phyloP scores from a whole-genome alignment of 768 basidiomycete genomes.

The Boletus rubroflammeus region DNA sequence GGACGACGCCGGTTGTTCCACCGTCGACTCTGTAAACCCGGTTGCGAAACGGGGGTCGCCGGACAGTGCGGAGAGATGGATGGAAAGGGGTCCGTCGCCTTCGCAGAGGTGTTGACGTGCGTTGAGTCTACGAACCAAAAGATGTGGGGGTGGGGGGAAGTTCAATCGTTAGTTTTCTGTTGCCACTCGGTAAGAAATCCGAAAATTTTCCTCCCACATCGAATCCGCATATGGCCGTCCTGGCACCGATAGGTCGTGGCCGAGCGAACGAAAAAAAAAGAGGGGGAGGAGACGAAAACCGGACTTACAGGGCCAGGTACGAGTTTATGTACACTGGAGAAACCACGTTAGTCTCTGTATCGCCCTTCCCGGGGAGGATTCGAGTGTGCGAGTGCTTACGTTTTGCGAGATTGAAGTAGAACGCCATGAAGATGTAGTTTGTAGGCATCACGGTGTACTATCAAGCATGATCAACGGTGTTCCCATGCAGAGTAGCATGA shows the following conservation, averaged over 20 bases:
- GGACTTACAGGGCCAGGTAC: slow-evolving; percentile 44
- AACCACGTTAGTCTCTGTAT: not conserved
- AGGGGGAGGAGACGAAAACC: too few relatives aligned
- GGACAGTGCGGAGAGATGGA: slow-evolving; percentile 41
- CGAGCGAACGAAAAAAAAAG: not conserved
- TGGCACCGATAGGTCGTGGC: not conserved
- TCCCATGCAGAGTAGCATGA: not conserved
- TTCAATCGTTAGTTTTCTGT: not conserved
- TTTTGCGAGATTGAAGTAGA: slow-evolving; percentile 53
- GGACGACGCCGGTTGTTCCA: not conserved
- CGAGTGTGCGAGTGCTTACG: slow-evolving; percentile 30
- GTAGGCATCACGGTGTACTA: slow-evolving; percentile 49
- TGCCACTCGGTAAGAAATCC: not conserved
- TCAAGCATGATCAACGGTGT: not conserved
- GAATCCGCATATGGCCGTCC: not conserved
- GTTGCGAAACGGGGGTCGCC: slow-evolving; percentile 5
- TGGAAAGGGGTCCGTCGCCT: slow-evolving; percentile 36
- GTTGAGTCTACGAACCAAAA: slow-evolving; percentile 37
- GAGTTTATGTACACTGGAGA: slow-evolving; percentile 52
- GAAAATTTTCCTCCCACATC: not conserved
- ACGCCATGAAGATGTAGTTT: slow-evolving; percentile 53
- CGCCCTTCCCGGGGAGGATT: not conserved
- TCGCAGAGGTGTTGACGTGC: slow-evolving; percentile 41
- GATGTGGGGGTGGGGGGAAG: too few relatives aligned
- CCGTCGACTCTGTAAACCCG: not conserved